Evolutionary conservation across 1,139 yeast species (phyloP).

Genomic region (Suhomyces anneliseae): DNA sequence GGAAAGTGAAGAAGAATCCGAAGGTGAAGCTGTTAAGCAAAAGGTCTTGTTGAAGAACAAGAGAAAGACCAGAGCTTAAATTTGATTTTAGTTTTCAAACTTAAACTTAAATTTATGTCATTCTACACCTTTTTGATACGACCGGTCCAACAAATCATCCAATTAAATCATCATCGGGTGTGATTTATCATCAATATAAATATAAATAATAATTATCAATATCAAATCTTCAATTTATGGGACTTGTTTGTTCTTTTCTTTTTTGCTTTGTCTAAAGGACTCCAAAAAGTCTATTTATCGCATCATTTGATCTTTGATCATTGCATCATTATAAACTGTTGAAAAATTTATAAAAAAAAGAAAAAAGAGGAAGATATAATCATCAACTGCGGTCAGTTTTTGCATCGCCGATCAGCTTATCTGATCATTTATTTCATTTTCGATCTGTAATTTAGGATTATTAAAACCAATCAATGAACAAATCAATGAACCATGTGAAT

Average conservation of each 20-base stretch:
- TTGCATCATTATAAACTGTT: background rate
- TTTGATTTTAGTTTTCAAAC: background rate
- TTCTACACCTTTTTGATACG: background rate
- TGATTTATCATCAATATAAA: too few relatives aligned
- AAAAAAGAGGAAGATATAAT: too few relatives aligned
- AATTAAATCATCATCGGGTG: too few relatives aligned
- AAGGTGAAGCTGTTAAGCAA: conserved; percentile 54
- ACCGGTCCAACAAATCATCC: too few relatives aligned
- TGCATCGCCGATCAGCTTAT: background rate
- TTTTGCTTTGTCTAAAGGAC: too few relatives aligned
- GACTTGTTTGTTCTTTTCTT: too few relatives aligned
- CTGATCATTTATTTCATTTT: conserved; percentile 7
- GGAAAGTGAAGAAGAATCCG: conserved; percentile 45
- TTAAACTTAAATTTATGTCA: background rate
- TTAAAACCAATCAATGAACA: background rate
- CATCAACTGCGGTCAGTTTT: background rate
- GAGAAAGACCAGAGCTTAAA: conserved; percentile 38
- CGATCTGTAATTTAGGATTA: conserved; percentile 8
- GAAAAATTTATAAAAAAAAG: too few relatives aligned
- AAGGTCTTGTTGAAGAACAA: conserved; percentile 80
- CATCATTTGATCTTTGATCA: background rate
- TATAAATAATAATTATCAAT: too few relatives aligned
- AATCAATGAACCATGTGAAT: background rate
- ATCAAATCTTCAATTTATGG: too few relatives aligned
- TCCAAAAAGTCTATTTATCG: too few relatives aligned